phyloP scores from a whole-genome alignment of 441 rosid species.

The Gossypium trilobum region DNA sequence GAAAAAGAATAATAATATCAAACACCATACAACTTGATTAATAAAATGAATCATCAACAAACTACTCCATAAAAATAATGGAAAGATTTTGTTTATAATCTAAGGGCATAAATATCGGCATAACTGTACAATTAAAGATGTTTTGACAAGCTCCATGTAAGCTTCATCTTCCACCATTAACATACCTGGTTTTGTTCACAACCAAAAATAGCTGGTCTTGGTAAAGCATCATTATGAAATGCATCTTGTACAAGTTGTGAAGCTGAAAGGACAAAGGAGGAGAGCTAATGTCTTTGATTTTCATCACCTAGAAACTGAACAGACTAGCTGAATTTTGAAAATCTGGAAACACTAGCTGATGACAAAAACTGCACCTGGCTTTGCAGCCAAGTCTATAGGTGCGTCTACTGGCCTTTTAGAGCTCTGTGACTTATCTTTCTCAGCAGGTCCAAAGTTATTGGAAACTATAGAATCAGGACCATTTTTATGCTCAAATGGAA shows the following conservation, averaged over 20 bases:
- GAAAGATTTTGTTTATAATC: slow-evolving; percentile 8
- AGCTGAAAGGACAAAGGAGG: slow-evolving; percentile 28
- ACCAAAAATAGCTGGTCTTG: slow-evolving; percentile 27
- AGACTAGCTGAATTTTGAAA: background rate
- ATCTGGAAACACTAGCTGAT: background rate
- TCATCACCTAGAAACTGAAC: background rate
- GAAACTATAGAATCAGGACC: slow-evolving; percentile 19
- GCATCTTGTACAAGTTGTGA: slow-evolving; percentile 26
- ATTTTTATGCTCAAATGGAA: slow-evolving; percentile 34
- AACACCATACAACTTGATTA: background rate
- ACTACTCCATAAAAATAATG: slow-evolving; percentile 12
- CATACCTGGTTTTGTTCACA: slow-evolving; percentile 46
- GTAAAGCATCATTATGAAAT: slow-evolving; percentile 26
- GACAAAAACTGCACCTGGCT: slow-evolving; percentile 22
- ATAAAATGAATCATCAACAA: background rate
- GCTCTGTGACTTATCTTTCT: slow-evolving; percentile 18
- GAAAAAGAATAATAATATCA: slow-evolving; percentile 20
- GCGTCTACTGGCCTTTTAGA: slow-evolving; percentile 24
- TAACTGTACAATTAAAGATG: background rate
- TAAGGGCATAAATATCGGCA: background rate
- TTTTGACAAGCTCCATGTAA: background rate
- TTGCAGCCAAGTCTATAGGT: slow-evolving; percentile 25
- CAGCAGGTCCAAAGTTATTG: slow-evolving; percentile 21
- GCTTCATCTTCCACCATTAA: background rate
- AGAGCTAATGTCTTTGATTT: background rate